These are phyloP conservation scores for Passalora sequoiae DNA, from an alignment of 2,329 filamentous ascomycete species.

Conservation along the genomic window DNA sequence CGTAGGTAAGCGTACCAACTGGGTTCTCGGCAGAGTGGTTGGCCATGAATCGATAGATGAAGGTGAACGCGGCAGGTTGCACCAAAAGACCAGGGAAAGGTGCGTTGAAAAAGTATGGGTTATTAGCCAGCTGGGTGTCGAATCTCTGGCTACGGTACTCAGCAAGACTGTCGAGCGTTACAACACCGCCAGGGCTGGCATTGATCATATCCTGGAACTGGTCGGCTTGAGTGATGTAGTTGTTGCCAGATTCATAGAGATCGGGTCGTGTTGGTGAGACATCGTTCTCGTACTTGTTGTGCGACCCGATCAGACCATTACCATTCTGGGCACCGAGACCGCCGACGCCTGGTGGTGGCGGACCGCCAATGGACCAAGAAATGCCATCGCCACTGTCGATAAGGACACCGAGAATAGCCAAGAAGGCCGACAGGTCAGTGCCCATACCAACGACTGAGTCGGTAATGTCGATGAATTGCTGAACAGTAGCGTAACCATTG, in stretches of 20 bases:
- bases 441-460: constrained; percentile 33
- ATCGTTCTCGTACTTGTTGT: constrained; percentile 37
- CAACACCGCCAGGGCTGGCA: constrained; percentile 17
- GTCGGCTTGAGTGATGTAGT: constrained; percentile 23
- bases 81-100: constrained; percentile 30
- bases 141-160: constrained; percentile 19
- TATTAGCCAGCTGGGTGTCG: constrained; percentile 25
- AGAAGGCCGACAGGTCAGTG: constrained; percentile 25
- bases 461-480: constrained; percentile 28
- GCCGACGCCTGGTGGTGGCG: constrained; percentile 12
- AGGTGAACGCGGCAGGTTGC: constrained; percentile 26
- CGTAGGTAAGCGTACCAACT: constrained; percentile 16
- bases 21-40: constrained; percentile 25
- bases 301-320: constrained; percentile 23
- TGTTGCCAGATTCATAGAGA: constrained; percentile 29
- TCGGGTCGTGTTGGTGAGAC: constrained; percentile 33
- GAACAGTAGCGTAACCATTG: constrained; percentile 31
- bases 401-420: constrained; percentile 14
- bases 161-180: constrained; percentile 18
- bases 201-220: constrained; percentile 30
- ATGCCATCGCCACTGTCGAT: constrained; percentile 15
- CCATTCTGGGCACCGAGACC: constrained; percentile 6
- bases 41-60: constrained; percentile 33
- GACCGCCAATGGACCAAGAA: constrained; percentile 19
- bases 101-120: constrained; percentile 34